Evolutionary conservation across 139 green algal genomes (phyloP), one percentile per base, ranked within the genome.

Genomic region (Picochlorum sp.): DNA sequence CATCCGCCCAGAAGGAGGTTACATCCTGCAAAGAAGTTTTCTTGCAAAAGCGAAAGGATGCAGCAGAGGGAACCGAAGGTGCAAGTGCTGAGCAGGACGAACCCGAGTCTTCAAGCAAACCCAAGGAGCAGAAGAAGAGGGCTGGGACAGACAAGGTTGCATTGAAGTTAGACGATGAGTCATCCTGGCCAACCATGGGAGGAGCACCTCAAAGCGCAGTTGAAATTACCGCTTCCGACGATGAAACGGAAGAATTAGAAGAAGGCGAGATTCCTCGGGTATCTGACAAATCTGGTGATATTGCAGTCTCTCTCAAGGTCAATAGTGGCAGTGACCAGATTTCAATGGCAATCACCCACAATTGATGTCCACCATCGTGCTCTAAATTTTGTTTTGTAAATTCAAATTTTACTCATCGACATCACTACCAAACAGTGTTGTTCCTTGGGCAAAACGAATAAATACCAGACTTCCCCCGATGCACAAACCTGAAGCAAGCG

Each of bases 391-490:
- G 16, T 53, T 33, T 29, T 59, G 20, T 56, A 28, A 51, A 31
- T 54, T 7, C 8, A 47, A 44, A 59, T 14, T 25, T 40, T 22
- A n/a, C 9, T 67, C 47, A 18, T 56, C 30, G 7, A 36, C 50
- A 39, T 76, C 69, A 16, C 51, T 50, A 20, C 76, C 75, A 61
- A 83, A 83, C 18, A 83, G 40, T 5, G 68, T 50, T 18, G 88
- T 68, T 0, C 89, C 89, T 2, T 74, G 72, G 3, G 81, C 90
- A 58, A 78, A 85, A 0, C 68, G 2, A 9, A 82, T 68, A 64
- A 97, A 97, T 1, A 93, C 56, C 1, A 84, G 1, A 41, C 74
- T 78, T 10, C 82, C 89, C 13, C 40, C 57, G 7, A 89, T 16
- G 43, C 74, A 84, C 22, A 89, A 72, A 3, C 55, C 18, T 1